Conservation (phyloP, 441 rosid genomes). For the Populus trichocarpa region DNA sequence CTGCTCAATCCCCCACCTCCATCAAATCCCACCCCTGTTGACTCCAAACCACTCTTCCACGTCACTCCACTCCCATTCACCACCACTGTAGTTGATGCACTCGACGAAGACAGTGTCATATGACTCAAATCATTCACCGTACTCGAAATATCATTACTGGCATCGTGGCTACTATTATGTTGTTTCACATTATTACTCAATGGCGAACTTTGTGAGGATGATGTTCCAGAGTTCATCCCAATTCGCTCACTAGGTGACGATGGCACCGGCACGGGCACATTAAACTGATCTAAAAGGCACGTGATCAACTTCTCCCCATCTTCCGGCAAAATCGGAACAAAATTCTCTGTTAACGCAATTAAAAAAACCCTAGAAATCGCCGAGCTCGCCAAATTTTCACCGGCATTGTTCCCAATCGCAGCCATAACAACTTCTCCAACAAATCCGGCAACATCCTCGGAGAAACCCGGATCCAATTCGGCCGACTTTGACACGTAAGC, state of each 20-base stretch:
- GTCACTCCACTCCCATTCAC: slow-evolving; percentile 54
- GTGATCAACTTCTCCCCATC: slow-evolving; percentile 71
- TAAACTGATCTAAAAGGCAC: slow-evolving; percentile 65
- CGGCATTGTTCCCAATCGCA: slow-evolving; percentile 34
- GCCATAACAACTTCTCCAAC: slow-evolving; percentile 62
- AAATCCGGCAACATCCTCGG: slow-evolving; percentile 56
- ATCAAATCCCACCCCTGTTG: slow-evolving; percentile 38
- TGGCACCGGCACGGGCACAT: slow-evolving; percentile 31
- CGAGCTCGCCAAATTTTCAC: slow-evolving; percentile 39
- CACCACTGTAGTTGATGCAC: slow-evolving; percentile 38
- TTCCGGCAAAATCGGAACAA: slow-evolving; percentile 54
- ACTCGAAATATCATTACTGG: slow-evolving; percentile 45
- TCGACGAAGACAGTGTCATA: slow-evolving; percentile 37
- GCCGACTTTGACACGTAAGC: slow-evolving; percentile 52
- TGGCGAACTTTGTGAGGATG: slow-evolving; percentile 76
- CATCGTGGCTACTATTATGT: slow-evolving; percentile 17
- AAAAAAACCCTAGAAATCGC: slow-evolving; percentile 59
- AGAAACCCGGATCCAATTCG: slow-evolving; percentile 54
- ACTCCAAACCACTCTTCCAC: slow-evolving; percentile 62
- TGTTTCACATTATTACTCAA: slow-evolving; percentile 37
- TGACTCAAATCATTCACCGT: slow-evolving; percentile 50
- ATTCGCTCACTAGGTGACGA: slow-evolving; percentile 53
- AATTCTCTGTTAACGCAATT: slow-evolving; percentile 62
- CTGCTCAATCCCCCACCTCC: slow-evolving; percentile 48
- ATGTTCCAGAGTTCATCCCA: slow-evolving; percentile 41